These are phyloP conservation scores for Stagonosporopsis rhizophila DNA, from an alignment of 2,329 filamentous ascomycete genomes.

Conservation along the genomic window DNA sequence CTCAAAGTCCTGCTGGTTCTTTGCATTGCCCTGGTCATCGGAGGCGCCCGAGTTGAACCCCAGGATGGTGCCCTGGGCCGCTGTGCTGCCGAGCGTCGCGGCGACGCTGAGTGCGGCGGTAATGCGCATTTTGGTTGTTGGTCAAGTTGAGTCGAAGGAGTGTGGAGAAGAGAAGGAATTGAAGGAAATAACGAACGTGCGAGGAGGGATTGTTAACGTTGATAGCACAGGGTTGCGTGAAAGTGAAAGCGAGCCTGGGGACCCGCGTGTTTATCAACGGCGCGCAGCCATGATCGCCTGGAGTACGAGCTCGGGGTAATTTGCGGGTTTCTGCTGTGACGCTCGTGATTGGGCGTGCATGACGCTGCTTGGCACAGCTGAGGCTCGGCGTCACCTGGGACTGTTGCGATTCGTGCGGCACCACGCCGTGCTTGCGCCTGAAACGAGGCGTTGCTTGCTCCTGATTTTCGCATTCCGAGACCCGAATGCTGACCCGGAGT, in stretches of 20 bases:
- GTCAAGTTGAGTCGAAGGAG: slow-evolving; percentile 5
- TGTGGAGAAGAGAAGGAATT: slow-evolving; percentile 7
- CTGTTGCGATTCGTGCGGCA: slow-evolving; percentile 10
- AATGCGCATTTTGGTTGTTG: slow-evolving; percentile 28
- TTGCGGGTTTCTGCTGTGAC: background rate
- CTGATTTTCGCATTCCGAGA: slow-evolving; percentile 7
- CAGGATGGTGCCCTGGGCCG: slow-evolving; percentile 35
- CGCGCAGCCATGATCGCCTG: slow-evolving; percentile 1
- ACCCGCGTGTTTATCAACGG: slow-evolving; percentile 17
- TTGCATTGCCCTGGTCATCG: slow-evolving; percentile 49
- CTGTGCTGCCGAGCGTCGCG: slow-evolving; percentile 29
- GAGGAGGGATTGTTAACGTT: background rate
- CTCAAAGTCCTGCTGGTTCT: slow-evolving; percentile 71
- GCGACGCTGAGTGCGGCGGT: slow-evolving; percentile 31
- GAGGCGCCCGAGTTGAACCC: slow-evolving; percentile 48
- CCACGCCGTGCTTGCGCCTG: background rate
- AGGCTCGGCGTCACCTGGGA: slow-evolving; percentile 10
- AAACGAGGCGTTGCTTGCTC: too few relatives aligned
- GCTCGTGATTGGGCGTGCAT: slow-evolving; percentile 8
- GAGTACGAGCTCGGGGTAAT: slow-evolving; percentile 13
- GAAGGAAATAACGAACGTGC: background rate
- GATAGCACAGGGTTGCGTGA: background rate
- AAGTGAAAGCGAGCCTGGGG: slow-evolving; percentile 8
- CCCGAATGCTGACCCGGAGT: background rate
- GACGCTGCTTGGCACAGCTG: slow-evolving; percentile 9